Evolutionary conservation across 2,329 filamentous ascomycete species (phyloP), one percentile per base, ranked within the genome.

Genomic region (Polychaeton citri): DNA sequence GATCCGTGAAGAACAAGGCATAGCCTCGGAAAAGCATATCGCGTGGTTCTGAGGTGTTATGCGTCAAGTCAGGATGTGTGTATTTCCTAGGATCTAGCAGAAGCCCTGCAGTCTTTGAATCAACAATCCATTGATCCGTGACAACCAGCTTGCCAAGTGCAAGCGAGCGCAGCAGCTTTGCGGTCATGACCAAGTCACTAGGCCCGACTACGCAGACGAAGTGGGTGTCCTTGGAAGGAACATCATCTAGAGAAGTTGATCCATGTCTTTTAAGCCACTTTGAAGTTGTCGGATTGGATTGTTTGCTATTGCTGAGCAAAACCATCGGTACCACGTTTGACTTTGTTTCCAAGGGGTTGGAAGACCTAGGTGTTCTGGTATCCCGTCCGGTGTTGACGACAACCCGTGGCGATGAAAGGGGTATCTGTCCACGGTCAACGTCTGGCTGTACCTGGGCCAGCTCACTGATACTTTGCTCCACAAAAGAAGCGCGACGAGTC

Each of bases 11-110:
- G 45, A 66, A 71, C 18, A 72, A 53, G 5, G 57, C 62, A 43
- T 63, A 65, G 39, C 63, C 63, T 1, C 55, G 39, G 47, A 75
- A 72, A 0, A 71, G 61, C 37, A 65, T 63, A 30, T 57, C 52
- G 2, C 62, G 53, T 21, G 54, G 43, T 4, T 43, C 39, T 18
- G 52, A 54, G 7, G 63, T 41, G 1, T 49, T 48, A 3, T 52
- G 45, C 1, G 41, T 37, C 3, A 48, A 21, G 13, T 40, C 35
- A 2, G 35, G 19, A 28, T 49, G 44, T 3, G 65, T 44, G 16
- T 49, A 55, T 32, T 61, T 57, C 0, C 49, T 37, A 1, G 58
- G 44, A 2, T 57, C 47, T 4, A 65, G 56, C 12, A 69, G 47
- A 3, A 43, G 38, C 2, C 47, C 50, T n/a, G 50, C 43, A 21